Conservation (phyloP, 1,139 yeast species). For the Debaryomycetaceae sp. region DNA sequence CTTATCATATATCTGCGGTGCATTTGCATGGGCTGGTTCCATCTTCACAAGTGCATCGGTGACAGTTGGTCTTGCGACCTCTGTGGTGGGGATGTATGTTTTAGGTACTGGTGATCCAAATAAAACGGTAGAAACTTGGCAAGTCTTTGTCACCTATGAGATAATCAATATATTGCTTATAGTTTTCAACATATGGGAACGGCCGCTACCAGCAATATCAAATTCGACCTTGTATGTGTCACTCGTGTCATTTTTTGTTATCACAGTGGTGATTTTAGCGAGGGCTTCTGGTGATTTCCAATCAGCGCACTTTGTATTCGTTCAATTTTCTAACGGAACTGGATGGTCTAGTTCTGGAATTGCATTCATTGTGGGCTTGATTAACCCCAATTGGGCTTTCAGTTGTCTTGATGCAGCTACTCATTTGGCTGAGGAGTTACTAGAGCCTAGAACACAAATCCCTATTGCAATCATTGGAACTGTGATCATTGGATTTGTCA, state of each 20-base stretch:
- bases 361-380: slow-evolving; percentile 63
- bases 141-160: slow-evolving; percentile 52
- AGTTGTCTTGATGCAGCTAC: slow-evolving; percentile 70
- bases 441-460: slow-evolving; percentile 52
- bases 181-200: slow-evolving; percentile 56
- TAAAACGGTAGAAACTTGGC: slow-evolving; percentile 43
- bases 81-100: slow-evolving; percentile 4
- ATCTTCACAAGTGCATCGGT: slow-evolving; percentile 9
- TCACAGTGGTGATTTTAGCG: slow-evolving; percentile 55
- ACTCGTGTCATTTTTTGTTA: slow-evolving; percentile 49
- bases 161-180: slow-evolving; percentile 36
- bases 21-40: slow-evolving; percentile 7
- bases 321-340: slow-evolving; percentile 56
- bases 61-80: slow-evolving; percentile 6
- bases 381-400: slow-evolving; percentile 69
- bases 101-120: slow-evolving; percentile 2
- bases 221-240: slow-evolving; percentile 52
- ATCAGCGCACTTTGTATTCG: slow-evolving; percentile 58
- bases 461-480: slow-evolving; percentile 65
- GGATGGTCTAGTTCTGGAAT: slow-evolving; percentile 62
- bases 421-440: slow-evolving; percentile 63
- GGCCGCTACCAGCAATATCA: slow-evolving; percentile 22
- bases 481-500: slow-evolving; percentile 61
- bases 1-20: slow-evolving; percentile 7
- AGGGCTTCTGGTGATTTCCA: slow-evolving; percentile 54